These are phyloP conservation scores for Coemansia sp. DNA, from an alignment of 192 early-diverging fungal species.

Conservation along the genomic window DNA sequence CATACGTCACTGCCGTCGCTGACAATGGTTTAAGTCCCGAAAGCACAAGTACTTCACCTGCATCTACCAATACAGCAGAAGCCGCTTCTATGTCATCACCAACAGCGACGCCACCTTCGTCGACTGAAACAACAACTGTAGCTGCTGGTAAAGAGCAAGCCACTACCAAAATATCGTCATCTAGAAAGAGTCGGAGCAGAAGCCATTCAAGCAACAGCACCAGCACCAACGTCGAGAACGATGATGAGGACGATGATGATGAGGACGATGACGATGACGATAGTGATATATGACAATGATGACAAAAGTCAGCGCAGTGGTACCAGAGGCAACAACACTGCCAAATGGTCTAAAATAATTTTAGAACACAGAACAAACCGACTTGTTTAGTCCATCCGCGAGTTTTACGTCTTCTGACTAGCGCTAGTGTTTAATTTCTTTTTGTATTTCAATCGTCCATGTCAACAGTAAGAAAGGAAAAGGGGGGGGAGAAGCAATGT, in stretches of 20 bases:
- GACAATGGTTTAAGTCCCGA: conserved; percentile 7
- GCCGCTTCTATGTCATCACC: neutral
- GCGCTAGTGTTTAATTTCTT: too few species aligned
- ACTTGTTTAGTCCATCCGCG: too few species aligned
- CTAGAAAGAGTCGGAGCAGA: conserved; percentile 9
- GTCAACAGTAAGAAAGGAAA: neutral
- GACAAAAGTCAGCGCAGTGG: neutral
- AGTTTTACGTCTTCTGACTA: too few species aligned
- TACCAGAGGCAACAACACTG: neutral
- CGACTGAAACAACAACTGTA: neutral
- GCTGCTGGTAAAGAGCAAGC: neutral
- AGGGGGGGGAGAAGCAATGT: neutral
- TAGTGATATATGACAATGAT: conserved; percentile 1
- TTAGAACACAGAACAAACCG: too few species aligned
- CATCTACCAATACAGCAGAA: neutral
- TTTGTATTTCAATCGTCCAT: neutral
- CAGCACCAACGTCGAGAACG: neutral
- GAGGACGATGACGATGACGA: conserved; percentile 17
- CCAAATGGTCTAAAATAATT: neutral
- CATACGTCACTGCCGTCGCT: conserved; percentile 31
- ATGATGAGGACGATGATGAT: conserved; percentile 19
- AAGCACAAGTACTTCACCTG: neutral
- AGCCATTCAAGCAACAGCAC: conserved; percentile 2
- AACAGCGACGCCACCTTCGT: neutral
- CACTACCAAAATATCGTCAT: neutral